A percentile compares a stretch with the other conserved stretches of the same genome.
Conservation (phyloP, 495 filamentous ascomycete genomes). For the Oidiodendron maius region DNA sequence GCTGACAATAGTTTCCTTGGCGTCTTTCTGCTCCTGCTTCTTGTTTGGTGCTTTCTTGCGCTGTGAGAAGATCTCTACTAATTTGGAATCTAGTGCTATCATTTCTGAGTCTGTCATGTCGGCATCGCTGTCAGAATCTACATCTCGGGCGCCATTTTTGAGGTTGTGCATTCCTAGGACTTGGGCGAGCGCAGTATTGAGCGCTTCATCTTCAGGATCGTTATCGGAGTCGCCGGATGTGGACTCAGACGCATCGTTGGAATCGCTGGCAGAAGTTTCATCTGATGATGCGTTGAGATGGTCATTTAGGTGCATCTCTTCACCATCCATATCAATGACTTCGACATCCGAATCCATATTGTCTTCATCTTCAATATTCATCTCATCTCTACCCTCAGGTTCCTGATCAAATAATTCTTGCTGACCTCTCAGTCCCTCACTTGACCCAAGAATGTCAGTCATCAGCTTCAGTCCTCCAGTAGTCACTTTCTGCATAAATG, state of each 20-base stretch:
- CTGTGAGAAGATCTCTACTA: slow-evolving; percentile 78
- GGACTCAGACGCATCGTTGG: slow-evolving; percentile 33
- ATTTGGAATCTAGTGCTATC: slow-evolving; percentile 77
- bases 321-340: slow-evolving; percentile 32
- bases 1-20: slow-evolving; percentile 83
- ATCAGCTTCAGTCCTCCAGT: slow-evolving; percentile 68
- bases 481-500: slow-evolving; percentile 66
- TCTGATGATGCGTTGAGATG: slow-evolving; percentile 18
- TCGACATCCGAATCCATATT: slow-evolving; percentile 41
- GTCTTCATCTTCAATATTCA: slow-evolving; percentile 36
- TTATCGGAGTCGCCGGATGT: slow-evolving; percentile 44
- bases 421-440: slow-evolving; percentile 78
- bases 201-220: slow-evolving; percentile 37
- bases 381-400: slow-evolving; percentile 52
- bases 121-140: slow-evolving; percentile 53
- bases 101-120: slow-evolving; percentile 96
- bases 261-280: slow-evolving; percentile 30
- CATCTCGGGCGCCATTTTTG: slow-evolving; percentile 45
- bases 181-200: slow-evolving; percentile 73
- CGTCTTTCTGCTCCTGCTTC: slow-evolving; percentile 77
- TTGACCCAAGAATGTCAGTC: slow-evolving; percentile 65
- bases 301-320: slow-evolving; percentile 13
- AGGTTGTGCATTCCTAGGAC: slow-evolving; percentile 61
- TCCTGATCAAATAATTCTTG: slow-evolving; percentile 78
- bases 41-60: slow-evolving; percentile 44